These are phyloP conservation scores for Yamadazyma buinensis DNA, from an alignment of 1,139 yeast species.

Conservation along the genomic window DNA sequence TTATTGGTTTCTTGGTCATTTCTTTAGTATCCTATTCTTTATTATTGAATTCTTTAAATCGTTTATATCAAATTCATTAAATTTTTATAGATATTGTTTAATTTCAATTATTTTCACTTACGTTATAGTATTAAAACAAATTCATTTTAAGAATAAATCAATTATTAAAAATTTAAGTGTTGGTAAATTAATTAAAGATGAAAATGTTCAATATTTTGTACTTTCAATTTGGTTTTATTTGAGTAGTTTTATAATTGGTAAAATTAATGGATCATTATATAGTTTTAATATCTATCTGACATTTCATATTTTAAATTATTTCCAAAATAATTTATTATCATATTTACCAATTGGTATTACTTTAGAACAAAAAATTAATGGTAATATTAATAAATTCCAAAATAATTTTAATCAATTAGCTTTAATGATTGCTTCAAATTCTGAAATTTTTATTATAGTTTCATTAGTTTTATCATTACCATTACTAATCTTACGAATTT, in stretches of 20 bases:
- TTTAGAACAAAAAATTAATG: slow-evolving; percentile 20
- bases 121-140: slow-evolving; percentile 45
- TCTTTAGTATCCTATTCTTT: slow-evolving; percentile 34
- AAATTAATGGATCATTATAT: slow-evolving; percentile 38
- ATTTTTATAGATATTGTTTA: slow-evolving; percentile 36
- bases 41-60: slow-evolving; percentile 26
- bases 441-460: slow-evolving; percentile 31
- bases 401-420: slow-evolving; percentile 43
- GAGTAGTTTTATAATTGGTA: slow-evolving; percentile 28
- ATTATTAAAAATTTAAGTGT: slow-evolving; percentile 23
- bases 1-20: slow-evolving; percentile 53
- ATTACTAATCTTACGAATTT: slow-evolving; percentile 13
- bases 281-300: slow-evolving; percentile 55
- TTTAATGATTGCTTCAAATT: slow-evolving; percentile 42
- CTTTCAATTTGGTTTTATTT: slow-evolving; percentile 38
- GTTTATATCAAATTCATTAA: slow-evolving; percentile 26
- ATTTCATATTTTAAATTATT: slow-evolving; percentile 54
- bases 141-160: slow-evolving; percentile 28
- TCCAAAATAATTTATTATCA: slow-evolving; percentile 29
- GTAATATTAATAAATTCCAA: slow-evolving; percentile 32
- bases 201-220: slow-evolving; percentile 47
- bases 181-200: slow-evolving; percentile 31
- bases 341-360: slow-evolving; percentile 18
- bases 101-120: slow-evolving; percentile 44
- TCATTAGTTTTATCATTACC: slow-evolving; percentile 20